phyloP scores from a whole-genome alignment of 2,329 filamentous ascomycete species.

The Diaporthe humulicola region DNA sequence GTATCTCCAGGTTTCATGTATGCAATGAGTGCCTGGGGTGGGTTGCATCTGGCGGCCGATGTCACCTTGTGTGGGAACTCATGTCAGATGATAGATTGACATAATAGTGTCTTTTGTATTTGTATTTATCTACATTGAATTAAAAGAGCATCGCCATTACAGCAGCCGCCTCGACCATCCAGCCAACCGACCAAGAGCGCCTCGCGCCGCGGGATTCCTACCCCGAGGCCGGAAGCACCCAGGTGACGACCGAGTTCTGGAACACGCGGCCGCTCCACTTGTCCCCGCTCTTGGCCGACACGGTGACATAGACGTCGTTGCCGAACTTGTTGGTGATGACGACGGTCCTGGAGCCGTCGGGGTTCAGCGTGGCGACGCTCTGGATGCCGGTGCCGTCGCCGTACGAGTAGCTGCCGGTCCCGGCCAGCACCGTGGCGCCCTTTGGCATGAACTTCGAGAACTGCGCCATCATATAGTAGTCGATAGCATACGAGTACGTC shows the following conservation, averaged over 20 bases:
- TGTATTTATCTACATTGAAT: slow-evolving; percentile 2
- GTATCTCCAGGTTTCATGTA: too few relatives aligned
- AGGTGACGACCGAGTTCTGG: slow-evolving; percentile 53
- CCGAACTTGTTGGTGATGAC: slow-evolving; percentile 62
- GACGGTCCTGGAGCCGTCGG: slow-evolving; percentile 59
- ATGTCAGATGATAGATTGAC: not conserved
- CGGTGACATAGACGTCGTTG: slow-evolving; percentile 58
- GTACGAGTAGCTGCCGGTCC: slow-evolving; percentile 60
- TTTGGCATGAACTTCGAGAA: slow-evolving; percentile 62
- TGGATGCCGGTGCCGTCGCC: slow-evolving; percentile 54
- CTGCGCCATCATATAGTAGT: slow-evolving; percentile 68
- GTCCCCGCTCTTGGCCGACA: slow-evolving; percentile 51
- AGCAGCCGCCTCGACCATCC: not conserved
- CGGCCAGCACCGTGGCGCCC: slow-evolving; percentile 57
- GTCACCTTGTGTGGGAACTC: not conserved
- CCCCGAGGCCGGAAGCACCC: slow-evolving; percentile 50
- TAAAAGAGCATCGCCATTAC: not conserved
- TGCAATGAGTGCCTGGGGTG: not conserved
- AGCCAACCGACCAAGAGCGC: not conserved
- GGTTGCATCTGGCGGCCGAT: not conserved
- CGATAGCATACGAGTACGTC: slow-evolving; percentile 60
- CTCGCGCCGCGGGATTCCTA: not conserved
- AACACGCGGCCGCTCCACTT: slow-evolving; percentile 55
- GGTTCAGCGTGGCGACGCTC: slow-evolving; percentile 61
- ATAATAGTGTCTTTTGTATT: not conserved